Evolutionary conservation across 768 basidiomycete species (phyloP), one percentile per base, ranked within the genome.

Genomic region (Gloeostereum incarnatum): DNA sequence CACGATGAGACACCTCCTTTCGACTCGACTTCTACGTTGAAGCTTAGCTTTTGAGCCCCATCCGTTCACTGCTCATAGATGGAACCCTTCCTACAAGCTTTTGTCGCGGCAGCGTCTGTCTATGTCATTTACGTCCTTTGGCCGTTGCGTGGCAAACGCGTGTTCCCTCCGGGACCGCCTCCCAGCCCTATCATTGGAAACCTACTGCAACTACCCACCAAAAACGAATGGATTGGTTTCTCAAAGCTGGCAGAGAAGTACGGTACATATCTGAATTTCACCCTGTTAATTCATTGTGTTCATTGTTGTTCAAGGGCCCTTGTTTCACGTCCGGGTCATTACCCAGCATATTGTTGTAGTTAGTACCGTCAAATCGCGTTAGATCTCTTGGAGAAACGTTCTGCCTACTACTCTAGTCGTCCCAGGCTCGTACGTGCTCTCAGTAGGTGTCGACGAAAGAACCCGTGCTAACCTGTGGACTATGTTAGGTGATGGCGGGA

Each of bases 381-480:
- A 13, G 59, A 59, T 14, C 47, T 61, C 3, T 35, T 61, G 3
- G 60, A 61, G 4, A 49, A 50, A 36, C 41, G 50, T 4, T 45
- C 41, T 1, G 24, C 16, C 8, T 50, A 46, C n/a, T 60, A 62
- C 34, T 59, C 60, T 7, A 40, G 55, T 35, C 44, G 59, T 3
- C 60, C 60, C 1, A 33, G 17, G 2, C 53, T 60, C 9, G 49
- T 49, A 6, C 30, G 31, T 6, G 29, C 16, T 5, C 20, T 18
- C 19, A 8, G 29, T n/a, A n/a, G n/a, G n/a, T n/a, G n/a, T n/a
- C n/a, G n/a, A n/a, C n/a, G n/a, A n/a, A n/a, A n/a, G n/a, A n/a
- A n/a, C n/a, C n/a, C n/a, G n/a, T n/a, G n/a, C n/a, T n/a, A n/a
- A n/a, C n/a, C n/a, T n/a, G n/a, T n/a, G n/a, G n/a, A n/a, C n/a